phyloP scores from a whole-genome alignment of 495 filamentous ascomycete genomes.

The Cercophora samala region DNA sequence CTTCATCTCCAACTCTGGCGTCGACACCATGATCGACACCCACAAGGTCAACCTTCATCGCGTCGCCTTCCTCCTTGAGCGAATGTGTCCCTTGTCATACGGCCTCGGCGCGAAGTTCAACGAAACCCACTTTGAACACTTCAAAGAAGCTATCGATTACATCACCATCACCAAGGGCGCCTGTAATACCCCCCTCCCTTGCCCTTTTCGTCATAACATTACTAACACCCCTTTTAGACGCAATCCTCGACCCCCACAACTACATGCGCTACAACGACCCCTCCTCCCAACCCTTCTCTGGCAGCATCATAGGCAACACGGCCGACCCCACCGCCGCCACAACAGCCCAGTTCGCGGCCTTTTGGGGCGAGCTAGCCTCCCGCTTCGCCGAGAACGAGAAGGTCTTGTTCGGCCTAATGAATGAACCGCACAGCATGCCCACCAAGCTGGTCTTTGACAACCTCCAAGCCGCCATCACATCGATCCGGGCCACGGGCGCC shows the following conservation, averaged over 20 bases:
- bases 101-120: slow-evolving; percentile 52
- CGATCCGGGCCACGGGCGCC: slow-evolving; percentile 44
- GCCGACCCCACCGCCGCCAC: slow-evolving; percentile 44
- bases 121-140: slow-evolving; percentile 50
- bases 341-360: slow-evolving; percentile 48
- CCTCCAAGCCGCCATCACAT: slow-evolving; percentile 51
- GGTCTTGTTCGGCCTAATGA: slow-evolving; percentile 51
- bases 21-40: slow-evolving; percentile 48
- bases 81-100: slow-evolving; percentile 48
- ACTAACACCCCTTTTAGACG: slow-evolving; percentile 26
- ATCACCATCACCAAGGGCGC: slow-evolving; percentile 49
- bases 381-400: slow-evolving; percentile 49
- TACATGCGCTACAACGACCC: slow-evolving; percentile 57
- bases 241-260: slow-evolving; percentile 55
- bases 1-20: slow-evolving; percentile 46
- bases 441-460: slow-evolving; percentile 44
- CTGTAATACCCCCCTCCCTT: slow-evolving; percentile 19
- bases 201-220: neutral
- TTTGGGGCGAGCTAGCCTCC: slow-evolving; percentile 51
- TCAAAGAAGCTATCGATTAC: slow-evolving; percentile 51
- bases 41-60: slow-evolving; percentile 52
- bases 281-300: slow-evolving; percentile 46
- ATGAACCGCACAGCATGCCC: slow-evolving; percentile 52
- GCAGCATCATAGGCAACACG: slow-evolving; percentile 50
- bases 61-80: slow-evolving; percentile 53